These are phyloP conservation scores for Chaetothyriales sp. DNA, from an alignment of 2,329 filamentous ascomycete species.

Conservation along the genomic window DNA sequence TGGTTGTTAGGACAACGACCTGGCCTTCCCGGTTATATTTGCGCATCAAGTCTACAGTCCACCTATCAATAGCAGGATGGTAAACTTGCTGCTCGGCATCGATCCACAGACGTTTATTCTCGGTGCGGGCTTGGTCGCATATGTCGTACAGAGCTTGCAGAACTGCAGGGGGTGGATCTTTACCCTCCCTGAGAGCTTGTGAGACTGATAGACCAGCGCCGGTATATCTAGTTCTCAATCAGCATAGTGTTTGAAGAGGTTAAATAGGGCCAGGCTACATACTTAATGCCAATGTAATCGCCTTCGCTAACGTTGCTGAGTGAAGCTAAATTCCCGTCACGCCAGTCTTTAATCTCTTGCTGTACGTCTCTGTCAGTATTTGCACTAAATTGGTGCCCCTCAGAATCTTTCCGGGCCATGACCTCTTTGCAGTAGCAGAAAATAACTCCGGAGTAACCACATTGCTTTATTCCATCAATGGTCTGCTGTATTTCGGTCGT, in stretches of 20 bases:
- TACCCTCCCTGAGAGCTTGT: conserved; percentile 27
- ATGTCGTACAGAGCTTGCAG: conserved; percentile 31
- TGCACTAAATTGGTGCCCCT: too few species aligned
- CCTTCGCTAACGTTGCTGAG: conserved; percentile 38
- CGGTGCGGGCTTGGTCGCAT: conserved; percentile 30
- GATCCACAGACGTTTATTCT: conserved; percentile 35
- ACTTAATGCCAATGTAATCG: conserved; percentile 41
- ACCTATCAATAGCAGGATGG: conserved; percentile 38
- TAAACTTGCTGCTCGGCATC: conserved; percentile 43
- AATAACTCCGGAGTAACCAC: conserved; percentile 42
- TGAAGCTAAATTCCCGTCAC: conserved; percentile 40
- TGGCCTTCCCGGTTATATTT: conserved; percentile 33
- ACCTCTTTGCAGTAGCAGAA: conserved; percentile 42
- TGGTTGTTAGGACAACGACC: conserved; percentile 37
- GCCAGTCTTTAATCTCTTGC: conserved; percentile 32
- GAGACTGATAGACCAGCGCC: conserved; percentile 37
- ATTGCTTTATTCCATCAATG: conserved; percentile 31
- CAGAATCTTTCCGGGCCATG: too few species aligned
- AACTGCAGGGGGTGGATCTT: conserved; percentile 29
- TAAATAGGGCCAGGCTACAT: too few species aligned
- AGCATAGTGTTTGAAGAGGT: too few species aligned
- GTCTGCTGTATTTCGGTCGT: conserved; percentile 34
- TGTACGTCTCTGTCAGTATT: too few species aligned
- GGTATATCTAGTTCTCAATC: too few species aligned
- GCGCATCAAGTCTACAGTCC: conserved; percentile 41